Conservation (phyloP, 495 filamentous ascomycete species). For the Terfezia claveryi region DNA sequence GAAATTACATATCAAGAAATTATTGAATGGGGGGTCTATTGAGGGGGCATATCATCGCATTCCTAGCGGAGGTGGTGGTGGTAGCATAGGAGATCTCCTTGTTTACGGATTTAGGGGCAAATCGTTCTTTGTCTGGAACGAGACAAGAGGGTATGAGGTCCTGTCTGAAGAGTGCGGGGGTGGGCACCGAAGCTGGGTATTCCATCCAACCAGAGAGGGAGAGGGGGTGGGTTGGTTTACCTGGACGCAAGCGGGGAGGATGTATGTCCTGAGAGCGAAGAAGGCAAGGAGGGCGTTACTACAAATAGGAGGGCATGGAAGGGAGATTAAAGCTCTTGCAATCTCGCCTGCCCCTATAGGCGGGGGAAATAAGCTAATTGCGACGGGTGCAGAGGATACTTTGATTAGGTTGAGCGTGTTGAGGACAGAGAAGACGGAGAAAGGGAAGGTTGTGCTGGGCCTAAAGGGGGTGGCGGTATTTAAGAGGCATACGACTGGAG, state of each 20-base stretch:
- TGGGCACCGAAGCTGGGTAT: conserved; percentile 49
- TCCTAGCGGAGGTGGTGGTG: neutral
- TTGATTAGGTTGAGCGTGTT: conserved; percentile 47
- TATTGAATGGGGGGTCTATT: conserved; percentile 43
- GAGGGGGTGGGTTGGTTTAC: conserved; percentile 22
- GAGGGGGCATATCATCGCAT: conserved; percentile 32
- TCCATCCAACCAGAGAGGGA: conserved; percentile 21
- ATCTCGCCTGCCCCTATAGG: conserved; percentile 19
- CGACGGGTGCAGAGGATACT: conserved; percentile 82
- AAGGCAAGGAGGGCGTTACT: conserved; percentile 25
- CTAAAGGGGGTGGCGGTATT: conserved; percentile 5
- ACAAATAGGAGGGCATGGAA: conserved; percentile 52
- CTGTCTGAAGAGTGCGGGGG: conserved; percentile 60
- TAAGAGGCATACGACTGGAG: conserved; percentile 54
- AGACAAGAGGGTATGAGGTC: conserved; percentile 39
- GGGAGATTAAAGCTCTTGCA: conserved; percentile 69
- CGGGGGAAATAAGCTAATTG: conserved; percentile 27
- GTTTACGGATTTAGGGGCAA: conserved; percentile 63
- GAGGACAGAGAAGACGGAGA: neutral
- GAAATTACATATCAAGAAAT: conserved; percentile 14
- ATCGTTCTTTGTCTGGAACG: conserved; percentile 61
- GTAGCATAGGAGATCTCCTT: conserved; percentile 28
- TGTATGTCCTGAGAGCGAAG: neutral
- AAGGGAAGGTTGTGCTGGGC: neutral
- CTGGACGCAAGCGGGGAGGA: conserved; percentile 29